A percentile compares a stretch with the other conserved stretches of the same genome.
Evolutionary conservation across 208 protist species (phyloP).

Genomic region (Leishmania braziliensis): DNA sequence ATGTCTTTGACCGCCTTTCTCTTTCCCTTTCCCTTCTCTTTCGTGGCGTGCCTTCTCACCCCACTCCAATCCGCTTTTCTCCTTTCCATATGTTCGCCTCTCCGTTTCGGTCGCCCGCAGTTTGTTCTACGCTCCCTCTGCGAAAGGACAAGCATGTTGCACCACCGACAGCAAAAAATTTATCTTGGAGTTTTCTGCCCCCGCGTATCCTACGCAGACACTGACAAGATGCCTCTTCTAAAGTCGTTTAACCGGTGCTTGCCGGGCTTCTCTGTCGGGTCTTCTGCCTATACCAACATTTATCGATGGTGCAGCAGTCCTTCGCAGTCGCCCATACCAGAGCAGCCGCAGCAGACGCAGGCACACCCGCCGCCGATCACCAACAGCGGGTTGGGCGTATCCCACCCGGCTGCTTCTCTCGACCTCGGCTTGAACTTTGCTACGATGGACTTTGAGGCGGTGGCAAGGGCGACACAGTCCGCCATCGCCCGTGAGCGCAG

Average conservation of each 20-base stretch:
- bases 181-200: too few species aligned
- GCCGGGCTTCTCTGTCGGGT: constrained; percentile 4
- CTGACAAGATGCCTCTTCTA: background rate
- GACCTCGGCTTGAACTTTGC: constrained; percentile 60
- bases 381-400: background rate
- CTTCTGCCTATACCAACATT: constrained; percentile 10
- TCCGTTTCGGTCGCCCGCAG: background rate
- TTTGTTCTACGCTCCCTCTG: background rate
- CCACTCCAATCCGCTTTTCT: background rate
- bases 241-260: constrained; percentile 3
- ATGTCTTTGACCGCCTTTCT: background rate
- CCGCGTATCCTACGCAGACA: background rate
- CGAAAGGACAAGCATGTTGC: background rate
- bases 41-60: background rate
- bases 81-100: background rate
- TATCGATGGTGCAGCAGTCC: constrained; percentile 22
- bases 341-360: background rate
- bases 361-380: background rate
- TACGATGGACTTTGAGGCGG: constrained; percentile 57
- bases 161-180: background rate
- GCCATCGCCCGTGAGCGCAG: constrained; percentile 36
- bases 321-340: background rate
- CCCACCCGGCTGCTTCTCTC: constrained; percentile 6
- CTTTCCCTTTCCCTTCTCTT: background rate
- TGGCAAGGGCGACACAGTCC: constrained; percentile 41